phyloP scores from a whole-genome alignment of 2,329 filamentous ascomycete species.

The Elsinoe ampelina region DNA sequence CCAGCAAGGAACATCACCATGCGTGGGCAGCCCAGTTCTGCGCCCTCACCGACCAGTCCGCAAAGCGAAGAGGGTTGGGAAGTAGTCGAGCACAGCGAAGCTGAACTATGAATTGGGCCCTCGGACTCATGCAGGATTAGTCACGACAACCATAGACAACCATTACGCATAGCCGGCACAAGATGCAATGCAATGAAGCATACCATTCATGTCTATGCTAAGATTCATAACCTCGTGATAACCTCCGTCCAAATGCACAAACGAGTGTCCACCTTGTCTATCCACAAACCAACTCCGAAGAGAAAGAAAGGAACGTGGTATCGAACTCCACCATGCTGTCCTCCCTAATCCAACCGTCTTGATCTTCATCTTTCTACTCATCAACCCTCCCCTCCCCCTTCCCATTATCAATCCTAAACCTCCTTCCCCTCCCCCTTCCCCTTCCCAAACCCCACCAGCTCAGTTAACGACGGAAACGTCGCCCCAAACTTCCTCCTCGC shows the following conservation, averaged over 20 bases:
- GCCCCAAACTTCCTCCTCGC: constrained; percentile 9
- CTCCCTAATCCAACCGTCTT: neutral
- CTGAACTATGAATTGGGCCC: neutral
- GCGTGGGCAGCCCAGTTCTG: neutral
- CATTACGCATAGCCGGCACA: neutral
- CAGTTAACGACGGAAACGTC: neutral
- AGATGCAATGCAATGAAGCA: neutral
- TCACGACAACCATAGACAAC: neutral
- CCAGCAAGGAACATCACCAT: neutral
- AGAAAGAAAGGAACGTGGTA: neutral
- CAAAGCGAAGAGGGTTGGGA: neutral
- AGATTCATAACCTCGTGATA: neutral
- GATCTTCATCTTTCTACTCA: neutral
- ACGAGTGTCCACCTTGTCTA: neutral
- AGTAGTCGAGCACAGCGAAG: neutral
- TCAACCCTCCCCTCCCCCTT: neutral
- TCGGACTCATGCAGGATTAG: neutral
- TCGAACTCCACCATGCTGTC: neutral
- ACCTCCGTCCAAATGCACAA: neutral
- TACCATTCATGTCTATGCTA: too few species aligned
- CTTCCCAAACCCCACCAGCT: neutral
- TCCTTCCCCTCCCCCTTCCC: neutral
- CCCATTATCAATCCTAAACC: neutral
- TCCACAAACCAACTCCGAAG: neutral
- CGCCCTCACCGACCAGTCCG: neutral